Conservation (phyloP, 139 green algal species). For the Parachlorella kessleri region DNA sequence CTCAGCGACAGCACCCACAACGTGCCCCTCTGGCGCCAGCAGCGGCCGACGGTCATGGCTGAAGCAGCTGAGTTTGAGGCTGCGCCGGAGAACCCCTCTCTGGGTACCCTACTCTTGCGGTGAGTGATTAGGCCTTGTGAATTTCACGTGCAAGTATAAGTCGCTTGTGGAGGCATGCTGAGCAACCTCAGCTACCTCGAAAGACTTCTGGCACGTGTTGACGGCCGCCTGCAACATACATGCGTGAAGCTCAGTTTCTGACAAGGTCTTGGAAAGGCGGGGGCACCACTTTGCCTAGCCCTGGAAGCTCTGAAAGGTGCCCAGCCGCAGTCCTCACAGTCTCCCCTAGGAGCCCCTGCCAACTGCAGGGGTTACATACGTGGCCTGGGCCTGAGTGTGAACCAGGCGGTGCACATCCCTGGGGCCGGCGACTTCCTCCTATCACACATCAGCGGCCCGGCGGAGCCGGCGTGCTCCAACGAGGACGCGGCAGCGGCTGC, state of each 20-base stretch:
- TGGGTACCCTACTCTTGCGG: conserved; percentile 36
- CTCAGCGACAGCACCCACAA: conserved; percentile 53
- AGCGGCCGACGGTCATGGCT: conserved; percentile 71
- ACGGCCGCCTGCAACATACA: too few relatives aligned
- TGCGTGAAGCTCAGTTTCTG: too few relatives aligned
- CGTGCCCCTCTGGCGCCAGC: conserved; percentile 73
- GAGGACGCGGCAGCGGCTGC: not conserved
- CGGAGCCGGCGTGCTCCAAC: conserved; percentile 33
- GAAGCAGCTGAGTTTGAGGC: conserved; percentile 54
- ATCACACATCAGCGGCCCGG: conserved; percentile 50
- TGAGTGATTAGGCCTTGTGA: not conserved
- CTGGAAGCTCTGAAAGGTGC: too few relatives aligned
- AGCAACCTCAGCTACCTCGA: too few relatives aligned
- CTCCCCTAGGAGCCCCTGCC: too few relatives aligned
- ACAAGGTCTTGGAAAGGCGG: too few relatives aligned
- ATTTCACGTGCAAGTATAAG: too few relatives aligned
- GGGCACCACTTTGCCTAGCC: too few relatives aligned
- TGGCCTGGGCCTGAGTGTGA: conserved; percentile 63
- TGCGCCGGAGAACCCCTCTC: not conserved
- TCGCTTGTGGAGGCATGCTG: too few relatives aligned
- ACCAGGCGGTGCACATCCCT: conserved; percentile 78
- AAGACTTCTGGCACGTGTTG: too few relatives aligned
- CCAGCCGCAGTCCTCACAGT: too few relatives aligned
- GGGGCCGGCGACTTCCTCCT: conserved; percentile 84
- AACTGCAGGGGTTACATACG: conserved; percentile 69